Percentiles rank a stretch among this genome's conserved stretches.
These are phyloP conservation scores for Acer campestre DNA, from an alignment of 345 rosid species.

Conservation along the genomic window DNA sequence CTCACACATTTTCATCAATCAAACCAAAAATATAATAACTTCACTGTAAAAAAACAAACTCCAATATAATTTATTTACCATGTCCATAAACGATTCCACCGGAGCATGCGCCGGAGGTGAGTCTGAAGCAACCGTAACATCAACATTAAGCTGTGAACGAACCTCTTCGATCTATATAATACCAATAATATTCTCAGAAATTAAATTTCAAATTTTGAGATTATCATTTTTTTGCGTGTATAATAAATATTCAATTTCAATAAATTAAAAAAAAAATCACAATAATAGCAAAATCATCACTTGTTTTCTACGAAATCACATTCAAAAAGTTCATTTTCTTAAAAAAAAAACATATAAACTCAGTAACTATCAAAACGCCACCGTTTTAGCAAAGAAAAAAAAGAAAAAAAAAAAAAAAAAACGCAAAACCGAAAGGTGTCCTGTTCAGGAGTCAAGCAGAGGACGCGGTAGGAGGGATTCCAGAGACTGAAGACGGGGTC, in stretches of 20 bases:
- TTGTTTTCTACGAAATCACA: too few relatives aligned
- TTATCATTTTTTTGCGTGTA: too few relatives aligned
- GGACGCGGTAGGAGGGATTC: slow-evolving; percentile 47
- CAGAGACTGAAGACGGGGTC: slow-evolving; percentile 34
- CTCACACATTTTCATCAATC: too few relatives aligned
- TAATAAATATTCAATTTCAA: too few relatives aligned
- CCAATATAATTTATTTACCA: slow-evolving; percentile 24
- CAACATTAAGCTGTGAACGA: slow-evolving; percentile 35
- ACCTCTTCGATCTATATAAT: slow-evolving; percentile 37
- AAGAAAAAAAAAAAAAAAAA: too few relatives aligned
- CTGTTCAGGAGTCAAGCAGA: slow-evolving; percentile 33
- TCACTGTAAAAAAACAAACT: background rate
- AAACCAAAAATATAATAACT: background rate
- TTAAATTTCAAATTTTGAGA: too few relatives aligned
- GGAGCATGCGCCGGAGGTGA: slow-evolving; percentile 38
- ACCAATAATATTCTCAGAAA: too few relatives aligned
- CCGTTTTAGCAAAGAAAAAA: background rate
- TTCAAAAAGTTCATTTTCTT: too few relatives aligned
- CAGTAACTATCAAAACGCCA: too few relatives aligned
- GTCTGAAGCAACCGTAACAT: slow-evolving; percentile 34
- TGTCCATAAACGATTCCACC: slow-evolving; percentile 39
- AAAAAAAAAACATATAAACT: background rate
- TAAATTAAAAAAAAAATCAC: too few relatives aligned
- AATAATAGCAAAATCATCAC: too few relatives aligned
- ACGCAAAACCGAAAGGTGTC: background rate